Evolutionary conservation across 1,139 yeast genomes (phyloP).

Genomic region (Pichia sp.): DNA sequence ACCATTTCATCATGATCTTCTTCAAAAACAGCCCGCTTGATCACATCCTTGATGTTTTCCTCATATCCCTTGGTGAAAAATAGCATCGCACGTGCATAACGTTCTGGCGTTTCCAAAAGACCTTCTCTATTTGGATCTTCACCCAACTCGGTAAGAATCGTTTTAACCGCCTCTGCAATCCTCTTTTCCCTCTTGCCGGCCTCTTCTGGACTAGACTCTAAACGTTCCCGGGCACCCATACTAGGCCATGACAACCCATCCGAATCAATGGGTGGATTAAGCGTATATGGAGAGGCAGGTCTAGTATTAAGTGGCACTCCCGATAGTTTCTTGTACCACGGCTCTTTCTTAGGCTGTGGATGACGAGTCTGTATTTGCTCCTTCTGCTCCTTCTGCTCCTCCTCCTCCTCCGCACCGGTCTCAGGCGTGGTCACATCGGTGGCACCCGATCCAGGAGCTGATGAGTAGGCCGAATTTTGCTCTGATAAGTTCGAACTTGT

Average conservation of each 20-base stretch:
- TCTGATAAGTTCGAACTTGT: neutral
- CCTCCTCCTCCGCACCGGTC: slow-evolving; percentile 6
- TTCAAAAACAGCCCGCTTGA: slow-evolving; percentile 92
- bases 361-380: slow-evolving; percentile 17
- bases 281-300: slow-evolving; percentile 78
- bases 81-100: slow-evolving; percentile 95
- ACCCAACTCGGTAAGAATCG: slow-evolving; percentile 80
- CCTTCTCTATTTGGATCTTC: slow-evolving; percentile 92
- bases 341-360: slow-evolving; percentile 31
- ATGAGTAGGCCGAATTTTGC: neutral
- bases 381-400: slow-evolving; percentile 3
- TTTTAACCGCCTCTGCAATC: slow-evolving; percentile 80
- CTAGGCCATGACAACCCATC: slow-evolving; percentile 97
- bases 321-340: slow-evolving; percentile 29
- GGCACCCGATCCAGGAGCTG: neutral
- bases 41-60: slow-evolving; percentile 84
- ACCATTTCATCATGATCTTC: slow-evolving; percentile 99
- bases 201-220: slow-evolving; percentile 62
- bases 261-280: slow-evolving; percentile 79
- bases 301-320: slow-evolving; percentile 59
- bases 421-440: neutral
- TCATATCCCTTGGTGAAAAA: slow-evolving; percentile 95
- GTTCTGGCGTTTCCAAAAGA: slow-evolving; percentile 84
- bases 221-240: slow-evolving; percentile 72
- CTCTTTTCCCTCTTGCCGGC: slow-evolving; percentile 60